Evolutionary conservation across 257 asterid species (phyloP).

Genomic region (Solanum sejunctum): DNA sequence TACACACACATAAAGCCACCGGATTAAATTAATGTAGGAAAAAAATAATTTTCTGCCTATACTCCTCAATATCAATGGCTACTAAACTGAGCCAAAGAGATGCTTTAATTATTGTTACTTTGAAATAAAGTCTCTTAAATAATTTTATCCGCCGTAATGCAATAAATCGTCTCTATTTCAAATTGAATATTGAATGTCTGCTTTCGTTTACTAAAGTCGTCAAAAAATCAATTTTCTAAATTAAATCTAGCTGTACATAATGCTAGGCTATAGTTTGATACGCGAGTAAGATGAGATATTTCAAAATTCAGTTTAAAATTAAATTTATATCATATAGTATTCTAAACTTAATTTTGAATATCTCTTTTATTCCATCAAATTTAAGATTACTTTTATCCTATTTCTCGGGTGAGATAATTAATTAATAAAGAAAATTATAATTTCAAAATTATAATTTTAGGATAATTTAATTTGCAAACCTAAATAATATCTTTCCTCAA

Average conservation of each 20-base stretch:
- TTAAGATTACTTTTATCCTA: no score
- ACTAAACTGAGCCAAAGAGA: neutral
- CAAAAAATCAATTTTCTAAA: neutral
- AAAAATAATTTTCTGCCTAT: neutral
- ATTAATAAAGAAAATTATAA: no score
- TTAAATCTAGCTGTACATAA: neutral
- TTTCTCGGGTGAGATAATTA: no score
- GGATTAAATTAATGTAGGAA: neutral
- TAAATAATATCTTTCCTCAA: no score
- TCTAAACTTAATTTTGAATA: no score
- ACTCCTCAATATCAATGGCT: neutral
- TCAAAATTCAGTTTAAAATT: no score
- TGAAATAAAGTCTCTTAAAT: neutral
- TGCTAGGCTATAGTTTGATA: neutral
- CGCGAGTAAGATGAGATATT: no score
- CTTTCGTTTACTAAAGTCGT: neutral
- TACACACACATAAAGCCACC: neutral
- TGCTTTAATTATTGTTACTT: neutral
- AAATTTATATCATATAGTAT: no score
- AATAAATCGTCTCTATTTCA: neutral
- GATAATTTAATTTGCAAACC: no score
- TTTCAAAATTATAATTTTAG: no score
- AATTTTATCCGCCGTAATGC: neutral
- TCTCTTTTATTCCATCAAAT: no score
- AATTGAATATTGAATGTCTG: neutral